Percentiles rank a stretch among this genome's conserved stretches.
These are phyloP conservation scores for Gonium pectorale DNA, from an alignment of 139 green algal genomes.

Conservation along the genomic window DNA sequence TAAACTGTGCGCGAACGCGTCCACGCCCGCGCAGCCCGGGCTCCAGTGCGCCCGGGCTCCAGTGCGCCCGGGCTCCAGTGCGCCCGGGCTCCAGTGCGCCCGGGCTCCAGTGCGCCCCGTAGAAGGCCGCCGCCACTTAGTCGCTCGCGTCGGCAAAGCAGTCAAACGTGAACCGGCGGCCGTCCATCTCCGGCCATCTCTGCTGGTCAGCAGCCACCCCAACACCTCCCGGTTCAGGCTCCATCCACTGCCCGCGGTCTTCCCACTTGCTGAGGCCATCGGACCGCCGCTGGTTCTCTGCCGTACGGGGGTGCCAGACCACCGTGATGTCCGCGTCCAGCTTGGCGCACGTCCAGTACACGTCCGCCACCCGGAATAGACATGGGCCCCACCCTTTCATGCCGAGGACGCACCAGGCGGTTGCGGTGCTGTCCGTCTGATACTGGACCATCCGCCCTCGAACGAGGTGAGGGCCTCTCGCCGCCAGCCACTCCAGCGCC, in stretches of 20 bases:
- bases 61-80: background rate
- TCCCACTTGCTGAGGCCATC: background rate
- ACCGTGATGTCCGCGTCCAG: background rate
- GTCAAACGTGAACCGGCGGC: background rate
- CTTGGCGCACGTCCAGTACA: too few relatives aligned
- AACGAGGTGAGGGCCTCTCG: background rate
- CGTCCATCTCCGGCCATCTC: background rate
- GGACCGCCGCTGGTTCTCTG: background rate
- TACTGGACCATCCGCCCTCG: background rate
- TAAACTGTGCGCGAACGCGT: too few relatives aligned
- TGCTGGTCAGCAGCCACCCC: background rate
- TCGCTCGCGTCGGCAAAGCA: background rate
- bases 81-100: too few relatives aligned
- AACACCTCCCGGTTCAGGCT: background rate
- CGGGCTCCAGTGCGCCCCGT: background rate
- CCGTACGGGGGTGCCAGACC: background rate
- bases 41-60: background rate
- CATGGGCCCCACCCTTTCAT: background rate
- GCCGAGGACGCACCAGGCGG: background rate
- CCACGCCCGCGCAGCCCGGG: too few relatives aligned
- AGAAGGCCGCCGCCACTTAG: background rate
- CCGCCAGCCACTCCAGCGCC: background rate
- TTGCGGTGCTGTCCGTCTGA: background rate
- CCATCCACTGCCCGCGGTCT: background rate
- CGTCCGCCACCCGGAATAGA: background rate